Conservation (phyloP, 1,139 yeast species). For the Geotrichum bryndzae region DNA sequence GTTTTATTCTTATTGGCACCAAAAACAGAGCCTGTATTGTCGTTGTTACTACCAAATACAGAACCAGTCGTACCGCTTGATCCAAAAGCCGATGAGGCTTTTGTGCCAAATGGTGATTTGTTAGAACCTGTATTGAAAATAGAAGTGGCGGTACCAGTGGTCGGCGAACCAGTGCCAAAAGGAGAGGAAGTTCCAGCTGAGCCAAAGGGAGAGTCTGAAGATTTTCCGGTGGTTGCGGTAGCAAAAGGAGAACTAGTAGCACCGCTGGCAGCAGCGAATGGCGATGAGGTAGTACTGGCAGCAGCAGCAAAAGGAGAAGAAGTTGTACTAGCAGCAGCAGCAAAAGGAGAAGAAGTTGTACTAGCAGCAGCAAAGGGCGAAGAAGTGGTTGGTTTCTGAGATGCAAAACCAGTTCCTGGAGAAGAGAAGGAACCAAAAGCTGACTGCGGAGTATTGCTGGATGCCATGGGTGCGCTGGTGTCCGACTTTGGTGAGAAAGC, state of each 20-base stretch:
- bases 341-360: neutral
- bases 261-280: neutral
- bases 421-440: neutral
- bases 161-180: neutral
- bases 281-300: constrained; percentile 2
- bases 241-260: constrained; percentile 1
- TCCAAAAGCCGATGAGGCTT: neutral
- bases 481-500: neutral
- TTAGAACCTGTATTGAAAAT: constrained; percentile 1
- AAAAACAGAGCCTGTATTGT: neutral
- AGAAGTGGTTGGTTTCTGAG: neutral
- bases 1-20: neutral
- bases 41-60: constrained; percentile 12
- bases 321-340: neutral
- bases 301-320: neutral
- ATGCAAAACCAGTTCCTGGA: neutral
- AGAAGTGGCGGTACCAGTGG: neutral
- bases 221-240: neutral
- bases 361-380: neutral
- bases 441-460: neutral
- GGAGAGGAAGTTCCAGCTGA: neutral
- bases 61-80: constrained; percentile 11
- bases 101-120: constrained; percentile 6
- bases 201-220: neutral
- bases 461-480: neutral